Base-by-base conservation (phyloP, 1,284 basidiomycete species). In the Sporisorium exsertum region DNA sequence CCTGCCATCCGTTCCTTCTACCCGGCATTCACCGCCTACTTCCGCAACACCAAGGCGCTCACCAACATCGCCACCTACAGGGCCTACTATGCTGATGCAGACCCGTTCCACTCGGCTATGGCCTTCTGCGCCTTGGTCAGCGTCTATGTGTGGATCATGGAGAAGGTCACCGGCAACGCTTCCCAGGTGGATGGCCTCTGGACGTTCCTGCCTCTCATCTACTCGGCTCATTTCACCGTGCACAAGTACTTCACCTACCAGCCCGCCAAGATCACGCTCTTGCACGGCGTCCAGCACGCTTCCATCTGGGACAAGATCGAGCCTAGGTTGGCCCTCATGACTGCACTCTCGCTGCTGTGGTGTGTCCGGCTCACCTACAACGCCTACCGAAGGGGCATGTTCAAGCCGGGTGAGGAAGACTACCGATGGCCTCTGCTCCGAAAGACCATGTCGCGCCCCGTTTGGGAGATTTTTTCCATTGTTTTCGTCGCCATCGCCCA, bases 341-440 rank as follows among this genome's bases (percentile, higher is more conserved):
- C 86, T n/a, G 62, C 63, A 2, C 73, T 86, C 12, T 83, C 86
- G 58, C 43, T 84, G 27, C 57, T 83, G 15, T 87, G 86, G 86
- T 79, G 78, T 1, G 59, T 72, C 16, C 91, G 94, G 50, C 87
- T 97, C 53, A 91, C 90, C 6, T 94, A 92, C 82, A 94, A 97
- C 84, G 92, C 94, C 0, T 91, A 90, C 85, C 88, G 94, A 27
- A 89, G 95, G 59, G 95, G 93, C 6, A 88, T 97, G 33, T 95
- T 95, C 86, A 90, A 88, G 59, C 79, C 81, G 64, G 86, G 88
- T 2, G 93, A 94, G 37, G 94, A 95, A 85, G 95, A 97, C 86
- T 97, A 98, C 83, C 92, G 95, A 32, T 97, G 95, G 92, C 90
- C 89, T 3, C 87, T 94, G 53, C 88, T 97, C 13, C 90, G 94